phyloP scores from a whole-genome alignment of 2,329 filamentous ascomycete genomes.

The Penicillium digitatum region DNA sequence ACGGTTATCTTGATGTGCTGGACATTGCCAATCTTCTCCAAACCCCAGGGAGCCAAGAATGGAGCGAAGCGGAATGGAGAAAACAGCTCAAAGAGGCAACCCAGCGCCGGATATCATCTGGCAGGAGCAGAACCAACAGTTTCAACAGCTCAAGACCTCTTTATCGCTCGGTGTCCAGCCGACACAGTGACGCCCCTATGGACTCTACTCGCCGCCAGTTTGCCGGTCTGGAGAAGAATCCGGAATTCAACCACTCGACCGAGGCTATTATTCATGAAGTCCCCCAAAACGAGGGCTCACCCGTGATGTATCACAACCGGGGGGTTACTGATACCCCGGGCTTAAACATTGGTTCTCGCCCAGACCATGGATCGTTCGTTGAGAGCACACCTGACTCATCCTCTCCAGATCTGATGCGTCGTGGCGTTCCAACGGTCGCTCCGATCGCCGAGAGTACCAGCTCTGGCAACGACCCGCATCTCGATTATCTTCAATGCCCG shows the following conservation, averaged over 20 bases:
- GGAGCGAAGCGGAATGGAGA: conserved; percentile 87
- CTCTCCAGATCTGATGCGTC: conserved; percentile 30
- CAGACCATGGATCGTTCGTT: conserved; percentile 12
- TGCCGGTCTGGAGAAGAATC: conserved; percentile 16
- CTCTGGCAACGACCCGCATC: conserved; percentile 38
- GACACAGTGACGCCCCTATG: conserved; percentile 36
- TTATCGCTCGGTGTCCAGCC: conserved; percentile 36
- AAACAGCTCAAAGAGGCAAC: conserved; percentile 85
- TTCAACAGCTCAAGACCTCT: conserved; percentile 54
- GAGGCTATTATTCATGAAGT: conserved; percentile 34
- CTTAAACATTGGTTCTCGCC: conserved; percentile 17
- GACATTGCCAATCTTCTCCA: conserved; percentile 80
- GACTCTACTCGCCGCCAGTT: conserved; percentile 23
- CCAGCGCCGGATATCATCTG: conserved; percentile 45
- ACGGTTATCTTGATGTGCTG: conserved; percentile 84
- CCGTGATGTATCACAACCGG: conserved; percentile 27
- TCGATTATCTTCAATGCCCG: conserved; percentile 13
- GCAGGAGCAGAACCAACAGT: conserved; percentile 46
- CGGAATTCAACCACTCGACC: conserved; percentile 35
- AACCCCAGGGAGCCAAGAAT: conserved; percentile 68
- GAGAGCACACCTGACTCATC: conserved; percentile 39
- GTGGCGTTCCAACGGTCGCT: conserved; percentile 22
- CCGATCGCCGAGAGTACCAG: conserved; percentile 38
- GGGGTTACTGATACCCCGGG: conserved; percentile 33
- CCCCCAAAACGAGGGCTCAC: conserved; percentile 21